Percentiles rank a stretch among this genome's conserved stretches.
phyloP scores from a whole-genome alignment of 495 filamentous ascomycete genomes.

The Hypomontagnella submonticulosa region DNA sequence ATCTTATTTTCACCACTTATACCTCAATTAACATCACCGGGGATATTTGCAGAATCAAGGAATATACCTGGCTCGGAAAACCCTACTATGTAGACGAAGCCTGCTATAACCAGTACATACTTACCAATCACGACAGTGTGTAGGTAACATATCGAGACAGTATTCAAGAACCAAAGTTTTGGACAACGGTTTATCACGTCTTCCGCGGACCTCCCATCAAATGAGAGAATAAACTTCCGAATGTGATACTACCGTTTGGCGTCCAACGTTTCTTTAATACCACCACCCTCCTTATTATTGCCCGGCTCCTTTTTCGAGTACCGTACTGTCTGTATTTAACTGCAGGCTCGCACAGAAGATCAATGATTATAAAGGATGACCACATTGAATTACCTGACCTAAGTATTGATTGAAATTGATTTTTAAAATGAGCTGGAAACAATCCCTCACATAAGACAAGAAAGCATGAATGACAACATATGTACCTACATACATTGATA shows the following conservation, averaged over 20 bases:
- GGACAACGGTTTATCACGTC: slow-evolving; percentile 22
- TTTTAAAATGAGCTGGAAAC: no score
- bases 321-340: background rate
- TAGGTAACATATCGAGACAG: slow-evolving; percentile 8
- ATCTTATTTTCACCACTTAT: slow-evolving; percentile 27
- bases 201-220: slow-evolving; percentile 34
- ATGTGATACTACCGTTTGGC: slow-evolving; percentile 32
- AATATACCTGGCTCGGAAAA: slow-evolving; percentile 20
- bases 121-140: slow-evolving; percentile 5
- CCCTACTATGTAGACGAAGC: slow-evolving; percentile 32
- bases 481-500: no score
- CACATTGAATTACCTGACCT: no score
- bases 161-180: background rate
- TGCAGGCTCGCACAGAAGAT: background rate
- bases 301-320: background rate
- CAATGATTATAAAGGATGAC: background rate
- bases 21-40: slow-evolving; percentile 7
- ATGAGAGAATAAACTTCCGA: slow-evolving; percentile 34
- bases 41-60: slow-evolving; percentile 20
- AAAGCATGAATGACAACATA: no score
- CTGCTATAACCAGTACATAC: slow-evolving; percentile 7
- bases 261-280: slow-evolving; percentile 21
- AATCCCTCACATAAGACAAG: no score
- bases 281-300: background rate
- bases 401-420: no score